phyloP scores from a whole-genome alignment of 169 alveolate genomes.

The Cyclospora cayetanensis region DNA sequence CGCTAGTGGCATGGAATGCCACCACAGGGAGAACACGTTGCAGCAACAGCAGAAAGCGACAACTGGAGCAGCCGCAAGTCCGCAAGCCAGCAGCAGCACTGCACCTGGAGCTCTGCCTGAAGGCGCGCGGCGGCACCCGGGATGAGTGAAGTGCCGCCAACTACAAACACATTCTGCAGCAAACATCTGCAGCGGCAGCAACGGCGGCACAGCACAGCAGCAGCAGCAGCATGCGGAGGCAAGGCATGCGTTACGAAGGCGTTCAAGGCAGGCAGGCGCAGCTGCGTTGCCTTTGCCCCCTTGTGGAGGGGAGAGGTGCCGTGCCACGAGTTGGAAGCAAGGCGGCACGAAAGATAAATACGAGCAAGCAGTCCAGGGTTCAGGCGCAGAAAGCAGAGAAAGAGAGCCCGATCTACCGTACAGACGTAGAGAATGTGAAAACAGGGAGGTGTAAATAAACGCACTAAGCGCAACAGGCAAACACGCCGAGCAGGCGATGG shows the following conservation, averaged over 20 bases:
- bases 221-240: background rate
- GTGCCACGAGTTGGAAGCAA: too few relatives aligned
- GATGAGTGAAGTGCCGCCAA: constrained; percentile 53
- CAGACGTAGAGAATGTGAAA: too few relatives aligned
- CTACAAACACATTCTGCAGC: constrained; percentile 17
- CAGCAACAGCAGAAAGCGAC: background rate
- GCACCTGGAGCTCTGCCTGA: constrained; percentile 44
- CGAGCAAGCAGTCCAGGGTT: too few relatives aligned
- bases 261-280: too few relatives aligned
- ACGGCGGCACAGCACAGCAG: background rate
- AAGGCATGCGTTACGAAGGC: background rate
- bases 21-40: background rate
- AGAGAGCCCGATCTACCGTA: too few relatives aligned
- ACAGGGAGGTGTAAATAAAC: too few relatives aligned
- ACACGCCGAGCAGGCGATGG: background rate
- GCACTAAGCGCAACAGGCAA: background rate
- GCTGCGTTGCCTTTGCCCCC: too few relatives aligned
- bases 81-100: background rate
- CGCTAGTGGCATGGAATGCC: background rate
- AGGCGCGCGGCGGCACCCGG: constrained; percentile 55
- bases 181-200: background rate
- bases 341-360: too few relatives aligned
- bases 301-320: too few relatives aligned
- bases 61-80: background rate
- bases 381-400: too few relatives aligned